phyloP scores from a whole-genome alignment of 1,284 basidiomycete genomes.

The Rhodotorula sp. region DNA sequence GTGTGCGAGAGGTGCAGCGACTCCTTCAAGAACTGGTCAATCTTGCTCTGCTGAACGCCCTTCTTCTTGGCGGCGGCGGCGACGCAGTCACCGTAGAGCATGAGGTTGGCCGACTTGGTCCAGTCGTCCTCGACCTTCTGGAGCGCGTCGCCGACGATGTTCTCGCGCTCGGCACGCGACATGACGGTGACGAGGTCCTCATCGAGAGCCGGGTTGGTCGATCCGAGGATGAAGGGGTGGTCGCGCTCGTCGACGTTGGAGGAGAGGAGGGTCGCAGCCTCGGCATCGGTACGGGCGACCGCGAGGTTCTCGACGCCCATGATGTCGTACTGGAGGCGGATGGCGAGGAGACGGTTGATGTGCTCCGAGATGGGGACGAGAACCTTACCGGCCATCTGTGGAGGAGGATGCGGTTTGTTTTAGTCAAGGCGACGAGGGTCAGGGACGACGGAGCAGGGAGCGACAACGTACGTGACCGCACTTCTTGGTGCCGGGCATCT shows the following conservation, averaged over 20 bases:
- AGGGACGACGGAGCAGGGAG: background rate
- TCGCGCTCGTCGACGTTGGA: conserved; percentile 96
- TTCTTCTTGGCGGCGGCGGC: conserved; percentile 69
- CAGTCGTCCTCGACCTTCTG: conserved; percentile 87
- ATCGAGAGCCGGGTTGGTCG: conserved; percentile 67
- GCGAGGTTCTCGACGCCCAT: conserved; percentile 75
- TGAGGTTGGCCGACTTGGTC: conserved; percentile 70
- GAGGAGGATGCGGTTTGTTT: too few relatives aligned
- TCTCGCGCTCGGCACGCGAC: conserved; percentile 74
- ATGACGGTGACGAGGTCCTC: conserved; percentile 74
- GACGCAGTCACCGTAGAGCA: conserved; percentile 74
- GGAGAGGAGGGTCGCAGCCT: conserved; percentile 94
- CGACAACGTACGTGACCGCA: conserved; percentile 47
- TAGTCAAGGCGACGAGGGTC: too few relatives aligned
- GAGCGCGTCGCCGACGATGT: conserved; percentile 74
- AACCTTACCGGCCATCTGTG: conserved; percentile 68
- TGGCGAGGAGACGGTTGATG: conserved; percentile 73
- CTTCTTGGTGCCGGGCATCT: conserved; percentile 70
- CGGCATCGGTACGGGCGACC: conserved; percentile 71
- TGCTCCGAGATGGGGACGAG: conserved; percentile 68
- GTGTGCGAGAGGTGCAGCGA: conserved; percentile 66
- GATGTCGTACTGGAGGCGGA: conserved; percentile 73
- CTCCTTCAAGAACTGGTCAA: conserved; percentile 60
- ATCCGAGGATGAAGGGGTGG: conserved; percentile 92
- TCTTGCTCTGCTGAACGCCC: conserved; percentile 52